Base-by-base conservation (phyloP, 2,329 filamentous ascomycete species). In the Colletotrichum coccodes region DNA sequence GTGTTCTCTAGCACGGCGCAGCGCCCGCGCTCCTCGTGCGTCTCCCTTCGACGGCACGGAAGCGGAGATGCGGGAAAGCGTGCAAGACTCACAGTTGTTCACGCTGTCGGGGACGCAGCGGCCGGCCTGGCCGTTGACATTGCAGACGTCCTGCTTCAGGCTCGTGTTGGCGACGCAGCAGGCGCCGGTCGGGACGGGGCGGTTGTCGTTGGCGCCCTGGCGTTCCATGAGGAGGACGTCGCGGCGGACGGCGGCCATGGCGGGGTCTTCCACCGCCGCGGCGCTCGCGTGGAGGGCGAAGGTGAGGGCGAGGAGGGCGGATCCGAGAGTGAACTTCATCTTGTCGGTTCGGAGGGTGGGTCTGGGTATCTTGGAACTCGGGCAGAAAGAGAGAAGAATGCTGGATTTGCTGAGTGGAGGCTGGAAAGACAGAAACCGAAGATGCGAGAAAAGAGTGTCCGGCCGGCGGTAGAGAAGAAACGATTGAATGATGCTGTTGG, bases 71-170 rank as follows among this genome's bases (percentile, higher is more conserved):
- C 16, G 18, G 23, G 49, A 4, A 23, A 11, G n/a, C 1, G 32
- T 14, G 4, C n/a, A 28, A 11, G 6, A 72, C 78, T 71, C 67
- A 80, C 79, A 81, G 68, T 75, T 74, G 72, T 79, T 77, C n/a
- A 76, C 71, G n/a, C 73, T 74, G 14, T 70, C 76, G 34, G 79
- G 78, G 2, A 81, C 77, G 68, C 79, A 80, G 40, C 75, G 75
- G 23, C 79, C 79, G 9, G 66, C 46, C 70, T 76, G 70, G 63
- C 79, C 78, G 70, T 78, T 77, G 62, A 75, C 73, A 26, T 53
- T 73, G 76, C 79, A 81, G 58, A 77, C 70, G 70, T 81, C 79
- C 71, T 81, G 76, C 77, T 81, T 81, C 49, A 80, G 69, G 67
- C 68, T 77, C 5, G 74, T 78, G 69, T 76, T 76, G 68, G 76